A percentile compares a stretch with the other conserved stretches of the same genome.
These are phyloP conservation scores for Thelonectria olida DNA, from an alignment of 2,329 filamentous ascomycete species.

Conservation along the genomic window DNA sequence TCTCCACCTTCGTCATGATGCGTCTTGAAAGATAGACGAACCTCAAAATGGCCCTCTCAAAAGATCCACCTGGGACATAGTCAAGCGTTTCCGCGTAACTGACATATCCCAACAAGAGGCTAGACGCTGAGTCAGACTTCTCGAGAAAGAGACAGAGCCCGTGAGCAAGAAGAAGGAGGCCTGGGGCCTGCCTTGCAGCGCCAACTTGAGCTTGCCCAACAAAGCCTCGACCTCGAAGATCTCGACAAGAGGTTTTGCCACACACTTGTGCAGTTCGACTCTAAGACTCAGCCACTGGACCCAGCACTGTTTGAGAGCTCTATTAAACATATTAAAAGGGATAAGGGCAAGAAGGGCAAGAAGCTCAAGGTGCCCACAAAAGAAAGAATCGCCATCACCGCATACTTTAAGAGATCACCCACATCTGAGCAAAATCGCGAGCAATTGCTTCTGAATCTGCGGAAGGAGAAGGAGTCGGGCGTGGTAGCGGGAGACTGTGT, in stretches of 20 bases:
- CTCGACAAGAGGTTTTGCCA: slow-evolving; percentile 51
- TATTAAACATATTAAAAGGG: slow-evolving; percentile 25
- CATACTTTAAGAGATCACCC: slow-evolving; percentile 56
- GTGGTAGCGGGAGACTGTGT: no score
- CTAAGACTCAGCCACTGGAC: slow-evolving; percentile 43
- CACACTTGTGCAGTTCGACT: slow-evolving; percentile 56
- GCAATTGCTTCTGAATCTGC: slow-evolving; percentile 37
- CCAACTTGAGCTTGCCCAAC: slow-evolving; percentile 53
- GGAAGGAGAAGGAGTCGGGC: slow-evolving; percentile 24
- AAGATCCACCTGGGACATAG: slow-evolving; percentile 53
- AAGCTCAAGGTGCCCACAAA: slow-evolving; percentile 43
- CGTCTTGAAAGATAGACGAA: slow-evolving; percentile 50
- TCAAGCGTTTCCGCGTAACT: slow-evolving; percentile 43
- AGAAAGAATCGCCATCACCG: slow-evolving; percentile 53
- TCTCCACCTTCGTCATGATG: slow-evolving; percentile 52
- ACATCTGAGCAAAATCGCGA: slow-evolving; percentile 42
- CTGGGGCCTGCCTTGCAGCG: slow-evolving; percentile 48
- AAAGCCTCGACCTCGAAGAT: slow-evolving; percentile 47
- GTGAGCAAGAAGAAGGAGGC: slow-evolving; percentile 51
- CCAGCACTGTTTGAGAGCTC: slow-evolving; percentile 18
- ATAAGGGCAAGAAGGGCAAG: slow-evolving; percentile 29
- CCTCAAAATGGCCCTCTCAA: slow-evolving; percentile 45
- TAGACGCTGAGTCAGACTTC: slow-evolving; percentile 46
- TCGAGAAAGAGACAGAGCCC: slow-evolving; percentile 45
- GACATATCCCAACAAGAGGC: slow-evolving; percentile 51